A percentile compares a stretch with the other conserved stretches of the same genome.
Evolutionary conservation across 176 grass and related monocot species (phyloP).

Genomic region (Oryza officinalis): DNA sequence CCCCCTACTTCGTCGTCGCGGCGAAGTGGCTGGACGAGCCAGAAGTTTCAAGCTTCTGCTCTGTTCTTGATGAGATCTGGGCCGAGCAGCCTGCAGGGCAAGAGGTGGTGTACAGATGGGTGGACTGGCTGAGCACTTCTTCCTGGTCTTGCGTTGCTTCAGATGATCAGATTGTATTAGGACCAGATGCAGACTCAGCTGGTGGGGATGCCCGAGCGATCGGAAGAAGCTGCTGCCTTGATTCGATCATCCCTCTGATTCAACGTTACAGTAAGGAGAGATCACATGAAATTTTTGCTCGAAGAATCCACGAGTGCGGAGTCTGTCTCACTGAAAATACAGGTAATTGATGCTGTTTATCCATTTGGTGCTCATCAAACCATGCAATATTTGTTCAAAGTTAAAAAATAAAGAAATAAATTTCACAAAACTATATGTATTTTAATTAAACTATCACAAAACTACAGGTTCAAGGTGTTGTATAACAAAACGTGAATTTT

Average conservation of each 20-base stretch:
- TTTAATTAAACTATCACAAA: no score
- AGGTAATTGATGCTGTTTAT: neutral
- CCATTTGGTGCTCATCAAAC: neutral
- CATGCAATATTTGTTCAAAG: neutral
- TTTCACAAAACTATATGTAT: no score
- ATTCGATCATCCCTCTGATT: conserved; percentile 44
- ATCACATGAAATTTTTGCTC: neutral
- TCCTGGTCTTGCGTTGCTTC: conserved; percentile 39
- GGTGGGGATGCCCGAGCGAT: conserved; percentile 35
- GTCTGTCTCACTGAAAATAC: conserved; percentile 11
- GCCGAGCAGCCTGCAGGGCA: conserved; percentile 41
- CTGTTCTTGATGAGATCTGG: conserved; percentile 53
- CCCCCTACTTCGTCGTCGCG: conserved; percentile 50
- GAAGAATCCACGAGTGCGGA: neutral
- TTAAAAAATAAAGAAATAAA: no score
- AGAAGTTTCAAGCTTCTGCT: conserved; percentile 47
- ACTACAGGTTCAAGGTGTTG: no score
- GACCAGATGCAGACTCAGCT: neutral
- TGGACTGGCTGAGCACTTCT: conserved; percentile 47
- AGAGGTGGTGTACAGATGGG: conserved; percentile 54
- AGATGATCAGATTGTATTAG: conserved; percentile 24
- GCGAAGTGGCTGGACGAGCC: conserved; percentile 41
- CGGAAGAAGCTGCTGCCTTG: conserved; percentile 23
- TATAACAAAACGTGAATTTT: no score
- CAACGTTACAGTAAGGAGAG: neutral